Evolutionary conservation across 306 rosid genomes (phyloP), one percentile per base, ranked within the genome.

Genomic region (Quercus bicolor): DNA sequence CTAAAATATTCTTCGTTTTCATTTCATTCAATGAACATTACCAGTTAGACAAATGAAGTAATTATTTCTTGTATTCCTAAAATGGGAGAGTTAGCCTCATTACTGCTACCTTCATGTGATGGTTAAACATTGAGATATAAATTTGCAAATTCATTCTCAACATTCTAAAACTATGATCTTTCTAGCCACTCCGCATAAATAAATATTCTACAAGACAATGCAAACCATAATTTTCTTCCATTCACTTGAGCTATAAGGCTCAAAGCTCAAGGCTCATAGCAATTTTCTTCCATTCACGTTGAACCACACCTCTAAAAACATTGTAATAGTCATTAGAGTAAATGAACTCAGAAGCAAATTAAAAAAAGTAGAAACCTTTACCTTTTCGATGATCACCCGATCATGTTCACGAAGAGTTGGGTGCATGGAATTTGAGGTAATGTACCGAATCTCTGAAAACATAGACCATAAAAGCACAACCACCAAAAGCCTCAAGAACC

Each of bases 371-470:
- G 62, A 54, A 29, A 59, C 8, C 48, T 5, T 33, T 34, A 88
- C 92, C 97, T 86, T 94, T 85, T 92, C 93, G 19, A 94, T 84
- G 19, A 94, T 37, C 57, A 94, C 78, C 51, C 97, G 94, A 79
- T 94, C 97, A 18, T 89, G 97, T 53, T 88, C 89, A 43, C 87
- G 87, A 68, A 94, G 93, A 68, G 98, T 92, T 1, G 97, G 97
- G 81, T 72, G 85, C 98, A 94, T 94, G 14, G 98, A 94, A 66
- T 91, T 82, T 0, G 98, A 94, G 4, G 97, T 92, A 60, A 94
- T 94, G 85, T 18, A 87, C 13, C 90, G 90, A 68, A 94, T 87
- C 78, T 94, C 95, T 0, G 91, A 89, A 53, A 85, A 83, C 70
- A 69, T 88, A 18, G 93, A 87, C 97, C 97, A 92, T 24, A 92